These are phyloP conservation scores for Brettanomyces naardenensis DNA, from an alignment of 805 yeast species.

Conservation along the genomic window DNA sequence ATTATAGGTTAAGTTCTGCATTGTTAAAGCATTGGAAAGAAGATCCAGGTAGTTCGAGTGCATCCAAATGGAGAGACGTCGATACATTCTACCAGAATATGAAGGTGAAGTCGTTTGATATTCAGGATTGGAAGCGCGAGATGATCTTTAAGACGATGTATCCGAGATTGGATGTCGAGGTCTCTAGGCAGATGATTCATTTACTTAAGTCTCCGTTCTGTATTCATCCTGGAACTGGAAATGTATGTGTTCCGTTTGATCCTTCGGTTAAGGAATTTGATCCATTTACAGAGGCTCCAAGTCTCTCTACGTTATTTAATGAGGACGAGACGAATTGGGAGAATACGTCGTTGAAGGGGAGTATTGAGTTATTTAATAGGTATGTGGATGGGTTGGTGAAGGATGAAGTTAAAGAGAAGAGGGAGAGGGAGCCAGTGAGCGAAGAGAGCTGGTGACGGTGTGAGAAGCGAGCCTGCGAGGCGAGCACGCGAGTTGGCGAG, in stretches of 20 bases:
- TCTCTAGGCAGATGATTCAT: constrained; percentile 82
- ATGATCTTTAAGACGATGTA: constrained; percentile 72
- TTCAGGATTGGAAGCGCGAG: constrained; percentile 69
- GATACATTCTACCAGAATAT: constrained; percentile 38
- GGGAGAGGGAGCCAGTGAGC: constrained; percentile 24
- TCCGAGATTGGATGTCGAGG: constrained; percentile 91
- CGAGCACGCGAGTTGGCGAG: too few species aligned
- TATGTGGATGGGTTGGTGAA: constrained; percentile 52
- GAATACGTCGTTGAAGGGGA: constrained; percentile 64
- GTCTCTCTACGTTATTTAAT: constrained; percentile 50
- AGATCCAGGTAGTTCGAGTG: constrained; percentile 43
- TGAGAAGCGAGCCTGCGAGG: too few species aligned
- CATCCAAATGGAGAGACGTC: constrained; percentile 74
- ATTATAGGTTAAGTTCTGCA: constrained; percentile 43
- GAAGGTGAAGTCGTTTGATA: constrained; percentile 30
- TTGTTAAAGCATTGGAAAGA: constrained; percentile 53
- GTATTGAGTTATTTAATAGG: constrained; percentile 54
- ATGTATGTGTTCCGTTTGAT: constrained; percentile 85
- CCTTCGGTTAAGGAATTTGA: constrained; percentile 50
- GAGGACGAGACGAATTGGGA: constrained; percentile 59
- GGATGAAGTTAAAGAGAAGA: constrained; percentile 40
- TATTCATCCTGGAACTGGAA: constrained; percentile 93
- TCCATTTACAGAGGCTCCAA: constrained; percentile 72
- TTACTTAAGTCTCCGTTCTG: constrained; percentile 94
- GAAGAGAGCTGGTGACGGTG: constrained; percentile 17